Conservation (phyloP, 257 asterid species). For the Avicennia marina region DNA sequence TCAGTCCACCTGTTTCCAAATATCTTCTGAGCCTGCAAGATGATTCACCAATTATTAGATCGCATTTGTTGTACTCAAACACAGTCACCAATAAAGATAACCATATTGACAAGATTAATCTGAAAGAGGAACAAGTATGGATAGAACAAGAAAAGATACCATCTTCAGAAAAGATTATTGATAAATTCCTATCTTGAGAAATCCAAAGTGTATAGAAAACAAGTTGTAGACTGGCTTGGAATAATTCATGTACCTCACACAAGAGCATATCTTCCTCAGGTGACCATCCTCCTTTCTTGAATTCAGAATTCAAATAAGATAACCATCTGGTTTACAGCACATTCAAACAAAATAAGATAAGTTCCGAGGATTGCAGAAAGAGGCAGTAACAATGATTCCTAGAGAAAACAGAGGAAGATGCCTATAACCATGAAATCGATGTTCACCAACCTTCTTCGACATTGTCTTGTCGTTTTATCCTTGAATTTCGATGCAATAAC, state of each 20-base stretch:
- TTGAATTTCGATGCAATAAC: conserved; percentile 82
- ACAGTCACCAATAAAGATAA: too few species aligned
- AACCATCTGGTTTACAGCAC: conserved; percentile 58
- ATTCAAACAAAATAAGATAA: neutral
- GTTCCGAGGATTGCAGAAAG: neutral
- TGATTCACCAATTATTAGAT: neutral
- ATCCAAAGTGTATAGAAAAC: conserved; percentile 2
- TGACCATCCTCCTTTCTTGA: conserved; percentile 99
- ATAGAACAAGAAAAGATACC: too few species aligned
- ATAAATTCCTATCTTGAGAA: neutral
- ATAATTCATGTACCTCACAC: conserved; percentile 59
- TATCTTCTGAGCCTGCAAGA: conserved; percentile 76
- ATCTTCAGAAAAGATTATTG: neutral
- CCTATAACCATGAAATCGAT: conserved; percentile 20
- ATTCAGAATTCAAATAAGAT: conserved; percentile 92
- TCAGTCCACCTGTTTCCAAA: conserved; percentile 98
- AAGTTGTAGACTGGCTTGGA: neutral
- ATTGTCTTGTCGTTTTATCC: conserved; percentile 96
- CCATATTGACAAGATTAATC: too few species aligned
- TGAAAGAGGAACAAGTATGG: too few species aligned
- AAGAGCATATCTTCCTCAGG: conserved; percentile 95
- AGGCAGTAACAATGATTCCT: neutral
- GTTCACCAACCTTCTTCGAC: conserved; percentile 82
- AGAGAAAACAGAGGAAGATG: conserved; percentile 12
- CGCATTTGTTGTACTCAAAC: neutral